Evolutionary conservation across 305 asterid species (phyloP).

Genomic region (Fraxinus albicans): DNA sequence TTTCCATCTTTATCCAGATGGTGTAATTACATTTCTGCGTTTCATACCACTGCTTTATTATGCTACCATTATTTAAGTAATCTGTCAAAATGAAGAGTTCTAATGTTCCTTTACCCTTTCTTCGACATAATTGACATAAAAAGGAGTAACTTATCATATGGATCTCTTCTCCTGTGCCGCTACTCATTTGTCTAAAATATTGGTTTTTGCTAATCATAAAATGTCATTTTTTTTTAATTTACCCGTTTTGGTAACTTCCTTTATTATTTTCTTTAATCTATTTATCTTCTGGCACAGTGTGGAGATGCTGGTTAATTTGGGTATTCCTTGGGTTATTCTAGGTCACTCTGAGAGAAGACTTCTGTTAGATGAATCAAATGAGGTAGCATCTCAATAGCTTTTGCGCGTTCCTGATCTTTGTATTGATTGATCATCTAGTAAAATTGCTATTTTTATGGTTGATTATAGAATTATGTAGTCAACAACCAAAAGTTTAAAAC

Average conservation of each 20-base stretch:
- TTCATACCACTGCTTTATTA: neutral
- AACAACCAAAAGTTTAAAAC: neutral
- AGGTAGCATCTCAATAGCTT: slow-evolving; percentile 24
- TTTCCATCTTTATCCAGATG: neutral
- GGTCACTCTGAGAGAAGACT: slow-evolving; percentile 55
- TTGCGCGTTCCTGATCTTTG: neutral
- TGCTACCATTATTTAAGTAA: neutral
- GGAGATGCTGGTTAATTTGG: slow-evolving; percentile 46
- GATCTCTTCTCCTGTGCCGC: neutral
- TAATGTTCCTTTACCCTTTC: neutral
- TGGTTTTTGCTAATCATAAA: neutral
- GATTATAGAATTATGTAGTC: neutral
- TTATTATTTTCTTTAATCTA: neutral
- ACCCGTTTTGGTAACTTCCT: neutral
- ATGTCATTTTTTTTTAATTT: neutral
- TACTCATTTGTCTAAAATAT: neutral
- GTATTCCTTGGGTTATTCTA: slow-evolving; percentile 47
- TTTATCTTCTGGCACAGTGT: slow-evolving; percentile 29
- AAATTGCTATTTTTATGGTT: neutral
- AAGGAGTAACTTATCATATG: neutral
- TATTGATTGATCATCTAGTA: neutral
- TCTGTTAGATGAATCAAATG: slow-evolving; percentile 39
- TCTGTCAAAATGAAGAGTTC: neutral
- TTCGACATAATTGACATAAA: neutral
- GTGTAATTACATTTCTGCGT: neutral